Conservation (phyloP, 2,329 filamentous ascomycete genomes). For the Lasiodiplodia gonubiensis region DNA sequence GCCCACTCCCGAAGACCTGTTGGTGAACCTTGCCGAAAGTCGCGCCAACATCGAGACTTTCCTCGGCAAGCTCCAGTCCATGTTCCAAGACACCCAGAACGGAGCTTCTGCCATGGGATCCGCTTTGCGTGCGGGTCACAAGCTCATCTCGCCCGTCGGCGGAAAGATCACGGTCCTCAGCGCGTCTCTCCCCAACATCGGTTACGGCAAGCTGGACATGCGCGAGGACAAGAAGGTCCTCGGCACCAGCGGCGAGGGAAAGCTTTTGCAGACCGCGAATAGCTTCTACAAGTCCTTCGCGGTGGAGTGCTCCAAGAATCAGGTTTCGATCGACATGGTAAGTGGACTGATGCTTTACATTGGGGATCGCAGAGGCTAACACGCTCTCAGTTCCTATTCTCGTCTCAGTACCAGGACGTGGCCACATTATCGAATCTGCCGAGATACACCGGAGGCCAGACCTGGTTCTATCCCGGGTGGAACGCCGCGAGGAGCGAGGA, state of each 20-base stretch:
- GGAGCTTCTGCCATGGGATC: constrained; percentile 93
- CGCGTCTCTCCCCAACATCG: constrained; percentile 87
- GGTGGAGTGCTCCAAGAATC: constrained; percentile 97
- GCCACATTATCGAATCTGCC: constrained; percentile 95
- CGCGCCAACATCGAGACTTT: constrained; percentile 91
- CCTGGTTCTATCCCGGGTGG: constrained; percentile 98
- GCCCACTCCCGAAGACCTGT: constrained; percentile 86
- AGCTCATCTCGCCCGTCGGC: constrained; percentile 90
- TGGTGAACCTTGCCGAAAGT: constrained; percentile 88
- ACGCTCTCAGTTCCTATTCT: constrained; percentile 77
- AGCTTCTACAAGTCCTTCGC: constrained; percentile 99
- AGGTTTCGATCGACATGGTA: constrained; percentile 93
- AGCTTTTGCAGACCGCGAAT: constrained; percentile 86
- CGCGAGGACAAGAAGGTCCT: constrained; percentile 95
- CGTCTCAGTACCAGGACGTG: constrained; percentile 95
- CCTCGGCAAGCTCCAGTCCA: constrained; percentile 86
- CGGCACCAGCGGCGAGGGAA: constrained; percentile 89
- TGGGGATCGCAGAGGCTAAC: background rate
- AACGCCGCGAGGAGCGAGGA: constrained; percentile 93
- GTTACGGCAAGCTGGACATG: constrained; percentile 88
- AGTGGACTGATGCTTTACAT: background rate
- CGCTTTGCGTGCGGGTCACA: constrained; percentile 89
- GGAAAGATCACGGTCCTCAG: constrained; percentile 94
- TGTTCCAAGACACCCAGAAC: constrained; percentile 96
- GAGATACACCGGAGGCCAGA: constrained; percentile 94